Evolutionary conservation across 2,329 filamentous ascomycete genomes (phyloP).

Genomic region (Fusarium virguliforme): DNA sequence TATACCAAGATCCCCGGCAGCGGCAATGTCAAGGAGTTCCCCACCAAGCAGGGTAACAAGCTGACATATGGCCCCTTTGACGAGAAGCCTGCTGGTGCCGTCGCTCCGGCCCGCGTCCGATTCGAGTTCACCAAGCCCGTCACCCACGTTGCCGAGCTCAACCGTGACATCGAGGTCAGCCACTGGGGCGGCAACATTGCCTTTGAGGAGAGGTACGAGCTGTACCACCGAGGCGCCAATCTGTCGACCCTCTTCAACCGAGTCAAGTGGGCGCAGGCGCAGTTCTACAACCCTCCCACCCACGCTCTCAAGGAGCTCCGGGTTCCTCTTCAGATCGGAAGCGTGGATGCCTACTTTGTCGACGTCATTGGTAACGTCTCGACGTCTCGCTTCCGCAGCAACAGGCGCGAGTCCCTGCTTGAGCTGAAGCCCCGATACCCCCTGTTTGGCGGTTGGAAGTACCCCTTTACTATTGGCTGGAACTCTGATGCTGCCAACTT

Average conservation of each 20-base stretch:
- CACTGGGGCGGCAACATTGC: slow-evolving; percentile 99
- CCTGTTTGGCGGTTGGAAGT: slow-evolving; percentile 98
- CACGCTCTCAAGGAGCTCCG: slow-evolving; percentile 86
- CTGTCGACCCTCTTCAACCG: slow-evolving; percentile 81
- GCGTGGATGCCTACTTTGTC: slow-evolving; percentile 91
- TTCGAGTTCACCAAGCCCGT: slow-evolving; percentile 98
- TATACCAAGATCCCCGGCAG: slow-evolving; percentile 80
- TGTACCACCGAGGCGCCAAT: slow-evolving; percentile 89
- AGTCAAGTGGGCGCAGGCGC: slow-evolving; percentile 80
- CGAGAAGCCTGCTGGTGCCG: slow-evolving; percentile 83
- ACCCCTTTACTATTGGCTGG: slow-evolving; percentile 97
- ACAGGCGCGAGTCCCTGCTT: slow-evolving; percentile 83
- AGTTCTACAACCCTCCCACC: slow-evolving; percentile 83
- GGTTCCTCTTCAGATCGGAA: slow-evolving; percentile 85
- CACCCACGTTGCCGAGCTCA: slow-evolving; percentile 82
- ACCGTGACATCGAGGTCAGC: slow-evolving; percentile 94
- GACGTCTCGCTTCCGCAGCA: slow-evolving; percentile 88
- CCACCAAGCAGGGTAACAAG: slow-evolving; percentile 86
- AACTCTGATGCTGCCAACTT: slow-evolving; percentile 87
- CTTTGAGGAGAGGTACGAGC: slow-evolving; percentile 92
- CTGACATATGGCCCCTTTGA: slow-evolving; percentile 93
- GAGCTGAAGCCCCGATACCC: slow-evolving; percentile 96
- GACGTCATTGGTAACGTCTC: slow-evolving; percentile 98
- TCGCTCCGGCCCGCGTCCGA: slow-evolving; percentile 81
- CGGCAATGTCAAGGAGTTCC: slow-evolving; percentile 75